phyloP scores from a whole-genome alignment of 768 basidiomycete species.

The Amanita polypyramis region DNA sequence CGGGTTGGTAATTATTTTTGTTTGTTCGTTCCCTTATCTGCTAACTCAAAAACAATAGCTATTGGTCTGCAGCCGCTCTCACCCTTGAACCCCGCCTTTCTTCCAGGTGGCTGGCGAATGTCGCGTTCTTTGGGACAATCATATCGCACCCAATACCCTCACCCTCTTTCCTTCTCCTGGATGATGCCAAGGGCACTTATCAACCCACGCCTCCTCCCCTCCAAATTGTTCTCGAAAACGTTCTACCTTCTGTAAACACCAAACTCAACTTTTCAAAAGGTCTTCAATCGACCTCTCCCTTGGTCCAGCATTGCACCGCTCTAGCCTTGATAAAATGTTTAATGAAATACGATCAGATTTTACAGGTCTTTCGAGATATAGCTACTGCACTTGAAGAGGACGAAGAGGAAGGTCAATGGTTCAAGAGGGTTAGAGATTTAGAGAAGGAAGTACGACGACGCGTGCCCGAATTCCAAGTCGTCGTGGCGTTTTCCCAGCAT shows the following conservation, averaged over 20 bases:
- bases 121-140: conserved; percentile 71
- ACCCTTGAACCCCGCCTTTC: conserved; percentile 82
- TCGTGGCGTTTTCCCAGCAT: conserved; percentile 74
- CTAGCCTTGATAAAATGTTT: conserved; percentile 69
- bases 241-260: conserved; percentile 62
- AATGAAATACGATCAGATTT: conserved; percentile 53
- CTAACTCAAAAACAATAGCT: conserved; percentile 31
- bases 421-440: conserved; percentile 51
- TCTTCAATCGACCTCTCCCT: conserved; percentile 50
- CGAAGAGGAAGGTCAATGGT: conserved; percentile 63
- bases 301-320: conserved; percentile 84
- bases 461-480: conserved; percentile 79
- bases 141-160: conserved; percentile 68
- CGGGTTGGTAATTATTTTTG: conserved; percentile 30
- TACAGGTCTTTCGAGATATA: conserved; percentile 36
- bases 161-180: conserved; percentile 46
- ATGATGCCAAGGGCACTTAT: conserved; percentile 30
- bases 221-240: conserved; percentile 57
- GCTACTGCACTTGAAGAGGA: conserved; percentile 49
- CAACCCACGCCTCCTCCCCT: conserved; percentile 72
- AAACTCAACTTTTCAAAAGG: conserved; percentile 76
- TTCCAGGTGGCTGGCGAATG: conserved; percentile 86
- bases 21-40: neutral
- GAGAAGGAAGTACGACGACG: conserved; percentile 65
- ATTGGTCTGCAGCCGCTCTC: conserved; percentile 57